phyloP scores from a whole-genome alignment of 1,139 yeast genomes.

The Blastobotrys buckinghamii region DNA sequence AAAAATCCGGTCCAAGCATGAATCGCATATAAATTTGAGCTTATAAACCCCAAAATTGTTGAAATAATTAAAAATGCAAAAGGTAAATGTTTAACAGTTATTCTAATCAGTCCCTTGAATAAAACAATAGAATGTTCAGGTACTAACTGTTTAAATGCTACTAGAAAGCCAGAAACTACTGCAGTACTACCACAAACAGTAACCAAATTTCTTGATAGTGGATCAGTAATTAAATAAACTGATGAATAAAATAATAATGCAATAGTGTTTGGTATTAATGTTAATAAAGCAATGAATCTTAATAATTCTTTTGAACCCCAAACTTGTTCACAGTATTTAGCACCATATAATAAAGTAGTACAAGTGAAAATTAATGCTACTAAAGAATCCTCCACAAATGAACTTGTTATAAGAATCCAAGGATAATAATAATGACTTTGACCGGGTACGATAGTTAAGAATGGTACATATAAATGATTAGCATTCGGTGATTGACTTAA shows the following conservation, averaged over 20 bases:
- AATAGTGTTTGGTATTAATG: slow-evolving; percentile 49
- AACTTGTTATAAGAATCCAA: slow-evolving; percentile 67
- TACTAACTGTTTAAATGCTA: slow-evolving; percentile 78
- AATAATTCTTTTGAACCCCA: slow-evolving; percentile 59
- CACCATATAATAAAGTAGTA: slow-evolving; percentile 48
- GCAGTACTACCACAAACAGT: slow-evolving; percentile 71
- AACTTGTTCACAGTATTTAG: slow-evolving; percentile 45
- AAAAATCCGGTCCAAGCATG: slow-evolving; percentile 67
- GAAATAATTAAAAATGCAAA: slow-evolving; percentile 45
- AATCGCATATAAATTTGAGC: slow-evolving; percentile 31
- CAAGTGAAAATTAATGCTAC: slow-evolving; percentile 47
- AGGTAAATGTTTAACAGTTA: slow-evolving; percentile 69
- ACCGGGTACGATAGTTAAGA: slow-evolving; percentile 64
- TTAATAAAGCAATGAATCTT: slow-evolving; percentile 51
- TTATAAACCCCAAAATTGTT: slow-evolving; percentile 20
- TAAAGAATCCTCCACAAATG: slow-evolving; percentile 62
- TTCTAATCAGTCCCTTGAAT: slow-evolving; percentile 54
- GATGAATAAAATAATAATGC: slow-evolving; percentile 16
- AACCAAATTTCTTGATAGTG: slow-evolving; percentile 5
- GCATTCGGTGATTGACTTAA: slow-evolving; percentile 11
- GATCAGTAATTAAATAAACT: slow-evolving; percentile 8
- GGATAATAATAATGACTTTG: slow-evolving; percentile 51
- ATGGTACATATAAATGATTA: slow-evolving; percentile 47
- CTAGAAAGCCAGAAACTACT: slow-evolving; percentile 67
- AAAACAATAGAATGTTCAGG: slow-evolving; percentile 81